Conservation (phyloP, 78 protist genomes). For the Dictyostelium intermedium region DNA sequence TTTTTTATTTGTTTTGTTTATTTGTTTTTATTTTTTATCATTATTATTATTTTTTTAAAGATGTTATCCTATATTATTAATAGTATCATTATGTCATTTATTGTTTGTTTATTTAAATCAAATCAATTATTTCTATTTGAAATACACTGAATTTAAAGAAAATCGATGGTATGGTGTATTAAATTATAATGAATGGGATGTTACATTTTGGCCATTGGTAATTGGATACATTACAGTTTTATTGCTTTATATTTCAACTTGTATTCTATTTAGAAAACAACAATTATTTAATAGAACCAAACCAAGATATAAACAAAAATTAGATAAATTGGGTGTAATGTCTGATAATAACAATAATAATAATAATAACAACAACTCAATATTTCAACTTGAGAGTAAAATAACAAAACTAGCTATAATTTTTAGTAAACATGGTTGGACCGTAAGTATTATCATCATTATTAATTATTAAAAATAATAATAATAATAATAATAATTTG, state of each 20-base stretch:
- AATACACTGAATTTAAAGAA: not conserved
- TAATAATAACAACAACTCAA: not conserved
- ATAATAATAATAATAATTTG: too few species aligned
- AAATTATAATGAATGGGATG: slow-evolving; percentile 47
- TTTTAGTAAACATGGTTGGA: slow-evolving; percentile 67
- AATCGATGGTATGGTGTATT: slow-evolving; percentile 26
- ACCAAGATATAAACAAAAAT: slow-evolving; percentile 23
- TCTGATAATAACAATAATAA: not conserved
- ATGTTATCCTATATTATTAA: slow-evolving; percentile 29
- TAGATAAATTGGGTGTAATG: not conserved
- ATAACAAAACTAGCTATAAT: slow-evolving; percentile 21
- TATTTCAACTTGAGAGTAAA: not conserved
- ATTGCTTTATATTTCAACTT: slow-evolving; percentile 26
- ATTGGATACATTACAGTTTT: slow-evolving; percentile 47
- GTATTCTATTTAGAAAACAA: slow-evolving; percentile 41
- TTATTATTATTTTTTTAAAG: not conserved
- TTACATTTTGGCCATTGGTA: slow-evolving; percentile 23
- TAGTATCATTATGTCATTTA: slow-evolving; percentile 24
- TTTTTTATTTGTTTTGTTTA: not conserved
- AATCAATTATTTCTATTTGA: not conserved
- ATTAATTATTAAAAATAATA: too few species aligned
- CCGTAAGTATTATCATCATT: not conserved
- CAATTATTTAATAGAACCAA: slow-evolving; percentile 10
- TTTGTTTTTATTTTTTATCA: not conserved
- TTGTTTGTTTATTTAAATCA: slow-evolving; percentile 51